Evolutionary conservation across 2,329 filamentous ascomycete genomes (phyloP), one percentile per base, ranked within the genome.

Genomic region (Leptographium procerum): DNA sequence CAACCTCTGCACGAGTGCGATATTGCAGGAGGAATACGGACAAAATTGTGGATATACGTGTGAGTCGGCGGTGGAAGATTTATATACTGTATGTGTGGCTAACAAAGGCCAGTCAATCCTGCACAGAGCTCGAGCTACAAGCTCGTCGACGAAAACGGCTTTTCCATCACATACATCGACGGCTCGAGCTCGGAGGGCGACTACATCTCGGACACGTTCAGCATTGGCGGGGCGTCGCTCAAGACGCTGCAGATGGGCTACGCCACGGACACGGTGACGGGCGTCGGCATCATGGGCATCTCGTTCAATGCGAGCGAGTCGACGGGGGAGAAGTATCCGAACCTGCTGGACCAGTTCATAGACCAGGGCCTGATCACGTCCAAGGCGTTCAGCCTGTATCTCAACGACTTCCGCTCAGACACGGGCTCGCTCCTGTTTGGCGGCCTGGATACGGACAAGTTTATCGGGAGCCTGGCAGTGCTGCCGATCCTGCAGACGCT

Each of bases 311-410:
- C 73, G 31, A 80, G 76, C 62, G 77, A 79, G 59, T 73, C 76
- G 26, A 68, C 80, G 14, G 36, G 50, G 1, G 65, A 60, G 6
- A 67, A 69, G 0, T 82, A 82, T 65, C 72, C 75, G 16, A 82
- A 88, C 66, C 73, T 92, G 34, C 76, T 89, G 22, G 78, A 84
- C 68, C 76, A 82, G 63, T 77, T 94, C 68, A 77, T 82, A 26
- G 68, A 79, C 29, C 78, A 88, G 65, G 81, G 80, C 48, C 67
- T 80, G 55, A 88, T 89, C 66, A 75, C 77, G 57, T 77, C 76
- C 31, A 81, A 82, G 64, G 83, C 84, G 4, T 90, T 87, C 71
- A 88, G 85, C 61, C 71, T 91, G 29, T 89, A 85, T 74, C 74
- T 83, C 59, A 75, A 78, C 63, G 74, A 79, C 66, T 66, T 74